Conservation (phyloP, 768 basidiomycete species). For the Tubosaeta brunneosetosa region DNA sequence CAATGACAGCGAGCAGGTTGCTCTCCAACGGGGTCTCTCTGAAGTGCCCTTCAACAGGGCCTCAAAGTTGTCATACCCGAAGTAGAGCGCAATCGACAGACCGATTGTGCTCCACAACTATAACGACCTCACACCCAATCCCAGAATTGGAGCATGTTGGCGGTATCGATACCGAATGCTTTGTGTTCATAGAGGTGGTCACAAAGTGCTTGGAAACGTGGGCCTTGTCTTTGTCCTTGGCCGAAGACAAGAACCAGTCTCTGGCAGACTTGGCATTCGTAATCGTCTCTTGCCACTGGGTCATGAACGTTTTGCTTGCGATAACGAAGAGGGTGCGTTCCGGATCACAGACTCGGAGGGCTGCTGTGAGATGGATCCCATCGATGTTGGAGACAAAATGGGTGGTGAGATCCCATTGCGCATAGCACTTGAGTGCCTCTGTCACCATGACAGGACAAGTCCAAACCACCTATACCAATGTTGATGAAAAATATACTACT, state of each 20-base stretch:
- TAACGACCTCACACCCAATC: conserved; percentile 99
- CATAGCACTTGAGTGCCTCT: conserved; percentile 91
- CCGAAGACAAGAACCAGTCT: conserved; percentile 85
- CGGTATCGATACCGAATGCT: conserved; percentile 83
- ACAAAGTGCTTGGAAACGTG: conserved; percentile 99
- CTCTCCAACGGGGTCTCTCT: conserved; percentile 79
- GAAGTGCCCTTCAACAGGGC: conserved; percentile 91
- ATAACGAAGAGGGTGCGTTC: conserved; percentile 97
- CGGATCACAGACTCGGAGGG: conserved; percentile 71
- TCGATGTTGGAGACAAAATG: conserved; percentile 98
- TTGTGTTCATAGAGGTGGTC: conserved; percentile 93
- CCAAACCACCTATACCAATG: conserved; percentile 98
- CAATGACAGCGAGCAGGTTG: conserved; percentile 85
- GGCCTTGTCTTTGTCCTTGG: conserved; percentile 78
- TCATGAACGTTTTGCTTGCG: conserved; percentile 99
- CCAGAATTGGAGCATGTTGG: conserved; percentile 99
- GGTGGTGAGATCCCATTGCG: conserved; percentile 80
- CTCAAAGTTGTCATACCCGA: conserved; percentile 94
- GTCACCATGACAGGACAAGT: conserved; percentile 98
- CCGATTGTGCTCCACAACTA: conserved; percentile 98
- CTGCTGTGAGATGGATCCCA: conserved; percentile 94
- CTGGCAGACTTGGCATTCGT: conserved; percentile 95
- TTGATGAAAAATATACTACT: no score
- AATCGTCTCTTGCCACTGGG: conserved; percentile 99
- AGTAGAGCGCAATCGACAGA: conserved; percentile 85